phyloP scores from a whole-genome alignment of 352 stramenopile genomes.

The Pythium rishiriense region DNA sequence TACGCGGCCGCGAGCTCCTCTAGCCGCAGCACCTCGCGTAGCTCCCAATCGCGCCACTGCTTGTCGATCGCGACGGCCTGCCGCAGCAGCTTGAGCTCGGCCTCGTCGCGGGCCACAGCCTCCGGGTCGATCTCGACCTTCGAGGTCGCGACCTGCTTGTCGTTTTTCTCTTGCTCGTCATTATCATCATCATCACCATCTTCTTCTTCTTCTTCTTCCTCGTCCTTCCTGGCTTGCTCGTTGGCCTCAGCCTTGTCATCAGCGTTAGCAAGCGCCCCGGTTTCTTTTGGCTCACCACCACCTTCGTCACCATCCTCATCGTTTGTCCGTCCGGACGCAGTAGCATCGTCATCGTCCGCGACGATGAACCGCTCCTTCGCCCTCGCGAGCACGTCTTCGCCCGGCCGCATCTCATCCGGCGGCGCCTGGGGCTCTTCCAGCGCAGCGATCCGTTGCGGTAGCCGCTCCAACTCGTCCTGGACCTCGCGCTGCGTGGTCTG shows the following conservation, averaged over 20 bases:
- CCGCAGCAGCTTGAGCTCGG: conserved; percentile 48
- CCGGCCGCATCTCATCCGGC: conserved; percentile 37
- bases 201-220: conserved; percentile 21
- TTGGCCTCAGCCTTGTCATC: no score
- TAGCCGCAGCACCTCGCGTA: conserved; percentile 36
- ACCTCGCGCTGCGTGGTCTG: conserved; percentile 32
- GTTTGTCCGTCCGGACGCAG: not conserved
- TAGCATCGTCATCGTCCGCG: conserved; percentile 21
- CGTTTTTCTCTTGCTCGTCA: conserved; percentile 4
- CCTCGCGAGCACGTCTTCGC: conserved; percentile 36
- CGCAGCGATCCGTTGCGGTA: conserved; percentile 32
- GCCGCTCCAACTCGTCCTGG: conserved; percentile 30
- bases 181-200: conserved; percentile 7
- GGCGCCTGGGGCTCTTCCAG: conserved; percentile 31
- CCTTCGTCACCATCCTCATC: conserved; percentile 3
- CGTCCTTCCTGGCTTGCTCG: no score
- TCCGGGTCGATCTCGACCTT: conserved; percentile 2
- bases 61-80: conserved; percentile 42
- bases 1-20: conserved; percentile 39
- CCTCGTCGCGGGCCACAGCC: conserved; percentile 41
- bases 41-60: conserved; percentile 52
- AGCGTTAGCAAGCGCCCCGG: no score
- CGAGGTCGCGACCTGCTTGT: not conserved
- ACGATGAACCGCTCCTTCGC: conserved; percentile 39
- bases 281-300: no score